Base-by-base conservation (phyloP, 192 early-diverging fungal genomes). In the Backusella tuberculispora region DNA sequence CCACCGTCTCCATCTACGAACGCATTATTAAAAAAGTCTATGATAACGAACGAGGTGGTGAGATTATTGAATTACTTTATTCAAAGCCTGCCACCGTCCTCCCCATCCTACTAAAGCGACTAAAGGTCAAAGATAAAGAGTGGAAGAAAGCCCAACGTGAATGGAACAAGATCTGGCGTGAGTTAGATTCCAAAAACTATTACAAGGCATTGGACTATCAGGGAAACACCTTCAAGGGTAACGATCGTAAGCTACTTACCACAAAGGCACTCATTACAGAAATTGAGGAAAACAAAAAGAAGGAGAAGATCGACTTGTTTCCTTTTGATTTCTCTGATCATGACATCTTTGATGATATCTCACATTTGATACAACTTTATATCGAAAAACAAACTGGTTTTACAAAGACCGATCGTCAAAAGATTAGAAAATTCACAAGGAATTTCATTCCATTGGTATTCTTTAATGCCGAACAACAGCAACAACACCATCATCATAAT, bases 71-170 rank as follows among this genome's bases (percentile, higher is more conserved):
- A 46, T 90, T 93, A 12, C 86, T 99, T 74, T 95, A 98, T 78
- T 89, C 91, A 66, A 96, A 94, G 69, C 97, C 97, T 4, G 89
- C 90, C 0, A 88, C 90, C 4, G 92, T 96, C 0, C 90, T 99
- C 6, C 98, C 98, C 2, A 90, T 99, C 21, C 94, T 99, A 47
- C 83, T 99, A 21, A 94, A 93, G 77, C 91, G 98, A 34, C 86
- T 99, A 17, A 98, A 97, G 85, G 95, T 97, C 76, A 99, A 99
- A 82, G 97, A 98, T 79, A 96, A 98, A 72, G 98, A 99, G 81
- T 99, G 97, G 97, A 93, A 93, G 73, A 78, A 90, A 14, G 84
- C 93, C 15, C 92, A 93, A 86, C 91, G 95, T 69, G 95, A 97
- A 74, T 96, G 91, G 90, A 94, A 95, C 84, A 96, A 97, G 82